phyloP scores from a whole-genome alignment of 495 filamentous ascomycete genomes.

The Tuber umbilicatum region DNA sequence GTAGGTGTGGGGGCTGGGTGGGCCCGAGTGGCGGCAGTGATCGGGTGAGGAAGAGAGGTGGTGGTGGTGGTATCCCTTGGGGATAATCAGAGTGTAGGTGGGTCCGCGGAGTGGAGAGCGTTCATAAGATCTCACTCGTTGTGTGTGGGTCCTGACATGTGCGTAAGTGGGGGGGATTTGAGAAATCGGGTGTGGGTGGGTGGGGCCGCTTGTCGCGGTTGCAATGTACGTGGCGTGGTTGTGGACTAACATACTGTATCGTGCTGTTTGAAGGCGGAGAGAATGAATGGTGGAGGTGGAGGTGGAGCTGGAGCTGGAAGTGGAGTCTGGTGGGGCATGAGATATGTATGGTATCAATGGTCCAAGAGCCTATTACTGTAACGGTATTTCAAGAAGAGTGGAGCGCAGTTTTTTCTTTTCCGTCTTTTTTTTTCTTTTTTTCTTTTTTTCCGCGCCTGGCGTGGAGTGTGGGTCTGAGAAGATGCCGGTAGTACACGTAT shows the following conservation, averaged over 20 bases:
- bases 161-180: background rate
- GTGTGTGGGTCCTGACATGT: background rate
- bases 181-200: background rate
- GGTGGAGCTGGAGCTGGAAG: background rate
- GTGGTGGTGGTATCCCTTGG: background rate
- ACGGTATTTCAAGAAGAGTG: background rate
- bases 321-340: background rate
- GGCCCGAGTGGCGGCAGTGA: background rate
- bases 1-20: background rate
- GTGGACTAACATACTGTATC: background rate
- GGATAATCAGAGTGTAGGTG: background rate
- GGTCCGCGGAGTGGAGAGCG: background rate
- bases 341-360: background rate
- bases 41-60: background rate
- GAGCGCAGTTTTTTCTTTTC: background rate
- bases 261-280: background rate
- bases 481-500: background rate
- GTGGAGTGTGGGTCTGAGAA: background rate
- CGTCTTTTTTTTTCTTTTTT: background rate
- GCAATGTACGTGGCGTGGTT: slow-evolving; percentile 1
- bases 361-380: background rate
- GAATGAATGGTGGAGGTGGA: background rate
- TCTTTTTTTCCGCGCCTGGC: slow-evolving; percentile 8
- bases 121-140: background rate
- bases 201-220: background rate